phyloP scores from a whole-genome alignment of 176 grass and related monocot genomes.

The Urochloa ruziziensis region DNA sequence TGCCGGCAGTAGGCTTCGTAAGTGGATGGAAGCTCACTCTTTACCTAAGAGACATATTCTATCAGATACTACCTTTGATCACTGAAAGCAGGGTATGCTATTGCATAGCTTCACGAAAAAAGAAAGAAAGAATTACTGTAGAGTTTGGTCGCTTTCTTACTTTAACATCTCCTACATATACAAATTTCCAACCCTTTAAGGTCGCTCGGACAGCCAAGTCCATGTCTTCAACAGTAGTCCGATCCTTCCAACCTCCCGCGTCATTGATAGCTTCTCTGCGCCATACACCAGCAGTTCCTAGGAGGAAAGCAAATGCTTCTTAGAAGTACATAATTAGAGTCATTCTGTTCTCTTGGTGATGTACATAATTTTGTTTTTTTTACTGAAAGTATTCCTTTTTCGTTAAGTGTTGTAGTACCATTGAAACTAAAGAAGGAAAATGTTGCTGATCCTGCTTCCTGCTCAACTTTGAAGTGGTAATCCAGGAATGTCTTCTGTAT shows the following conservation, averaged over 20 bases:
- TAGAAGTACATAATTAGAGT: too few species aligned
- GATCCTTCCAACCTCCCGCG: slow-evolving; percentile 23
- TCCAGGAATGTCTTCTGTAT: slow-evolving; percentile 91
- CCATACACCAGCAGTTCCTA: slow-evolving; percentile 22
- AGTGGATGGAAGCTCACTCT: slow-evolving; percentile 81
- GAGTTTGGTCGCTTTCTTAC: background rate
- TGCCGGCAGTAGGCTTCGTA: slow-evolving; percentile 72
- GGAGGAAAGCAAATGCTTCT: background rate
- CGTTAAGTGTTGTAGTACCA: slow-evolving; percentile 35
- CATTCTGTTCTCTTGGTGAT: background rate
- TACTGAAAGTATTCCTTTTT: background rate
- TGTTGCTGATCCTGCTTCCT: slow-evolving; percentile 84
- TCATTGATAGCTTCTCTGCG: slow-evolving; percentile 4
- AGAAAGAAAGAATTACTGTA: background rate
- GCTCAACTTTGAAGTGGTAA: slow-evolving; percentile 99
- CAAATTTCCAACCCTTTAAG: slow-evolving; percentile 16
- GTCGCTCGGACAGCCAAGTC: slow-evolving; percentile 21
- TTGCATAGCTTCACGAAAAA: background rate
- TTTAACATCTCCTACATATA: slow-evolving; percentile 6
- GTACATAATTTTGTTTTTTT: background rate
- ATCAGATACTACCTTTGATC: background rate
- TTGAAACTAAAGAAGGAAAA: slow-evolving; percentile 95
- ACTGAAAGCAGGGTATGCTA: background rate
- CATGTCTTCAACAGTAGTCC: slow-evolving; percentile 22
- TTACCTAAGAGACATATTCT: slow-evolving; percentile 44